A percentile compares a stretch with the other conserved stretches of the same genome.
phyloP scores from a whole-genome alignment of 2,329 filamentous ascomycete genomes.

The Pseudonectria buxi region DNA sequence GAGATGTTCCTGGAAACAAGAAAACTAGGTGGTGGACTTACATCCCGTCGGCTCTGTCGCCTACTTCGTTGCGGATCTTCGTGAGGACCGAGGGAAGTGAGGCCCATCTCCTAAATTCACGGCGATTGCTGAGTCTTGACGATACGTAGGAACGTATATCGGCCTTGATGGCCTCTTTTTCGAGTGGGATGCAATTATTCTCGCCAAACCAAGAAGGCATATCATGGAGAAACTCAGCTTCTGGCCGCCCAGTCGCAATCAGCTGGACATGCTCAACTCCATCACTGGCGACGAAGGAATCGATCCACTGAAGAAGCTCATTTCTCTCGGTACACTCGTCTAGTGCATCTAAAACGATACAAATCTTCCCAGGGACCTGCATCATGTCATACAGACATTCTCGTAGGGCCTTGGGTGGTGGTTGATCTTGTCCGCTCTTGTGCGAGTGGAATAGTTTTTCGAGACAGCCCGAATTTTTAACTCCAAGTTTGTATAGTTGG shows the following conservation, averaged over 20 bases:
- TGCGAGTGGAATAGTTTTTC: conserved; percentile 1
- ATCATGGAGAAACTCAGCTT: conserved; percentile 8
- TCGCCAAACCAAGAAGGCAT: conserved; percentile 6
- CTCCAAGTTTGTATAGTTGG: conserved; percentile 11
- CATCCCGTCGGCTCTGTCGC: conserved; percentile 22
- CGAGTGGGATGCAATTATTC: conserved; percentile 10
- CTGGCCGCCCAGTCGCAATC: conserved; percentile 13
- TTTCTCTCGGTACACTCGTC: conserved; percentile 15
- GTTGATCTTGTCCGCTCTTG: background rate
- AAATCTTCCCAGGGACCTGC: background rate
- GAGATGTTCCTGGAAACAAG: background rate
- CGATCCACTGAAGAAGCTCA: conserved; percentile 14
- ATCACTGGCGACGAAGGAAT: conserved; percentile 4
- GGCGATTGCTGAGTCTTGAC: conserved; percentile 9
- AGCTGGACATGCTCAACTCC: no score
- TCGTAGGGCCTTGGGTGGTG: background rate
- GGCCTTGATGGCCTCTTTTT: conserved; percentile 10
- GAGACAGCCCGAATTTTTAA: background rate
- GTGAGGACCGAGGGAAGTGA: no score
- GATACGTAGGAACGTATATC: conserved; percentile 12
- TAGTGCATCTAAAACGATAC: conserved; percentile 17
- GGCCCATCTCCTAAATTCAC: no score
- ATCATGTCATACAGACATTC: conserved; percentile 14
- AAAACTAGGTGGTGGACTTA: conserved; percentile 10
- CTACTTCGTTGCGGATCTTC: conserved; percentile 7